phyloP scores from a whole-genome alignment of 352 stramenopile species.

The Blastocystis sp. region DNA sequence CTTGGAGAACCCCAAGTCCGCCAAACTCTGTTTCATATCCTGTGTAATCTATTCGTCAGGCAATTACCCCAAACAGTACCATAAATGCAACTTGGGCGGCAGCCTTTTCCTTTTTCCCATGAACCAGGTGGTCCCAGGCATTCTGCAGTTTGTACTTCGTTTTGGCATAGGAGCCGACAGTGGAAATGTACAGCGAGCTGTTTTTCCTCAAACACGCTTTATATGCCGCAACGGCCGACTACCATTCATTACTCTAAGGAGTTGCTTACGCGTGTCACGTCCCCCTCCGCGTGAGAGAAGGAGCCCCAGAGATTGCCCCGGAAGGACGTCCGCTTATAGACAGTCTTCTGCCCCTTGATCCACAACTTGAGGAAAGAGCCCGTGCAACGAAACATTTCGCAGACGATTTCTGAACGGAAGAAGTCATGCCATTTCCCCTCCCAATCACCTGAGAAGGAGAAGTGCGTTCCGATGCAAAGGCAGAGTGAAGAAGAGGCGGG shows the following conservation, averaged over 20 bases:
- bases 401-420: too few species aligned
- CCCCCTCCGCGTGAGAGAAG: slow-evolving; percentile 2
- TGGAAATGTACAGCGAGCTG: slow-evolving; percentile 16
- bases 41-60: slow-evolving; percentile 41
- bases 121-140: background rate
- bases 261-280: slow-evolving; percentile 2
- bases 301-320: slow-evolving; percentile 26
- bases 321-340: slow-evolving; percentile 47
- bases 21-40: slow-evolving; percentile 30
- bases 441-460: too few species aligned
- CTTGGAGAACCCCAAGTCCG: slow-evolving; percentile 1
- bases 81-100: slow-evolving; percentile 63
- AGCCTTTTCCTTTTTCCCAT: slow-evolving; percentile 48
- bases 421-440: too few species aligned
- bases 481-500: too few species aligned
- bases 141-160: slow-evolving; percentile 59
- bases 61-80: background rate
- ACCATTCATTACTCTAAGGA: background rate
- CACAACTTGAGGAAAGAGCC: slow-evolving; percentile 18
- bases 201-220: slow-evolving; percentile 20
- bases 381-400: slow-evolving; percentile 42
- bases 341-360: slow-evolving; percentile 15
- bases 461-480: too few species aligned
- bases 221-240: slow-evolving; percentile 28
- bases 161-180: slow-evolving; percentile 11